Conservation (phyloP, 768 basidiomycete genomes). For the Lactarius indigo region DNA sequence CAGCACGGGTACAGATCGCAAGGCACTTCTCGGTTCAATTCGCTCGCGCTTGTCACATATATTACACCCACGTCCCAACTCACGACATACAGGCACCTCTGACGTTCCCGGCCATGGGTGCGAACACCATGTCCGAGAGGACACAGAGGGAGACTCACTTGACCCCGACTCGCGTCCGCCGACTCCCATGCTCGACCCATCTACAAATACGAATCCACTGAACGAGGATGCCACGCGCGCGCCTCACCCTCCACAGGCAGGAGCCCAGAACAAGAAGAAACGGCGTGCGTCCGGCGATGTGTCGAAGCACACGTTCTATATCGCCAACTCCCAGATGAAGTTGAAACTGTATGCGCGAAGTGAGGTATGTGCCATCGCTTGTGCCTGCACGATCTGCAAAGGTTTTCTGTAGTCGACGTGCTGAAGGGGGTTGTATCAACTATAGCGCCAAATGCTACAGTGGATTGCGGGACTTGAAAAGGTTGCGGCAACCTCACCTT, state of each 20-base stretch:
- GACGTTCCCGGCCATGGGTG: slow-evolving; percentile 3
- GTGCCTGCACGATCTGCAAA: not conserved
- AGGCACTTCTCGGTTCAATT: slow-evolving; percentile 44
- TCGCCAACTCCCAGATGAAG: slow-evolving; percentile 86
- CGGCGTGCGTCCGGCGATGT: slow-evolving; percentile 55
- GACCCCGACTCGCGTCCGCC: slow-evolving; percentile 34
- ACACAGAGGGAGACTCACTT: slow-evolving; percentile 23
- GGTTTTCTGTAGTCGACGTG: not conserved
- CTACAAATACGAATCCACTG: slow-evolving; percentile 66
- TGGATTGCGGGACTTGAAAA: slow-evolving; percentile 92
- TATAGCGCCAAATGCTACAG: slow-evolving; percentile 90
- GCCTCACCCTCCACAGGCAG: slow-evolving; percentile 30
- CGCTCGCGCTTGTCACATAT: slow-evolving; percentile 33
- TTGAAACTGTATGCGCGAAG: slow-evolving; percentile 85
- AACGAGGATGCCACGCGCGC: slow-evolving; percentile 27
- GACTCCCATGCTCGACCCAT: slow-evolving; percentile 74
- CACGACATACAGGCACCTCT: slow-evolving; percentile 9
- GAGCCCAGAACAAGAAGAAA: slow-evolving; percentile 43
- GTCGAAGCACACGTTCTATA: slow-evolving; percentile 91
- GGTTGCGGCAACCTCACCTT: slow-evolving; percentile 71
- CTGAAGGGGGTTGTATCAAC: not conserved
- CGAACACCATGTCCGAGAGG: slow-evolving; percentile 16
- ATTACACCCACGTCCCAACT: slow-evolving; percentile 1
- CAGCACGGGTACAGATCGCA: slow-evolving; percentile 32
- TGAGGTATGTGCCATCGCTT: slow-evolving; percentile 48